Base-by-base conservation (phyloP, 2,329 filamentous ascomycete genomes). In the Fusarium concolor region DNA sequence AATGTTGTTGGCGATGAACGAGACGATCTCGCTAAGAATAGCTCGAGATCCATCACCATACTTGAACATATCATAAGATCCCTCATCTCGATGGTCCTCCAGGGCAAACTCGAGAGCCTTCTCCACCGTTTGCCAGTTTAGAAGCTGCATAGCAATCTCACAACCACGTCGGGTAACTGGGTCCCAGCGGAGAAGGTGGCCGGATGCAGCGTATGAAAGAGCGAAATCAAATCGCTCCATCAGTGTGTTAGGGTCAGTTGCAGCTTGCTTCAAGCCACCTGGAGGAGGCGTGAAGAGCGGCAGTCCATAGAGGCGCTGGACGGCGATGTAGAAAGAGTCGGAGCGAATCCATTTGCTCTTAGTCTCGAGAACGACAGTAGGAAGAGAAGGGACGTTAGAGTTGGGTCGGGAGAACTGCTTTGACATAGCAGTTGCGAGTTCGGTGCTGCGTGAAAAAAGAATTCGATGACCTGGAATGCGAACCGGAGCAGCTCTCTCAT, bases 131-230 rank as follows among this genome's bases (percentile, higher is more conserved):
- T 87, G 82, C 89, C 89, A 92, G 62, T 82, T 83, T 41, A 92
- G 73, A 6, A 88, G 81, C 52, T 83, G 81, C 35, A 83, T 80
- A 2, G 88, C 88, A 62, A 90, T 83, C 46, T 88, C 85, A 26
- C 90, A 79, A 35, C 89, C 90, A 35, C 87, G 85, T 44, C 82
- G 77, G 12, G 85, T 80, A 26, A 92, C 83, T 24, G 83, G 82
- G 4, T 79, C 81, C 73, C 90, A 84, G 39, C 82, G 80, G 17
- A 92, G 79, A 38, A 87, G 79, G 49, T 86, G 81, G 1, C 89
- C 90, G 7, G 88, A 86, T 26, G 89, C 88, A 44, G 89, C 85
- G 71, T 91, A 91, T 24, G 87, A 87, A 20, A 92, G 77, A n/a
- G 85, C 85, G 64, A 87, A 86, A 31, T 83, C 79, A 59, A 88